These are phyloP conservation scores for Blastobotrys apis DNA, from an alignment of 1,139 yeast genomes.

Conservation along the genomic window DNA sequence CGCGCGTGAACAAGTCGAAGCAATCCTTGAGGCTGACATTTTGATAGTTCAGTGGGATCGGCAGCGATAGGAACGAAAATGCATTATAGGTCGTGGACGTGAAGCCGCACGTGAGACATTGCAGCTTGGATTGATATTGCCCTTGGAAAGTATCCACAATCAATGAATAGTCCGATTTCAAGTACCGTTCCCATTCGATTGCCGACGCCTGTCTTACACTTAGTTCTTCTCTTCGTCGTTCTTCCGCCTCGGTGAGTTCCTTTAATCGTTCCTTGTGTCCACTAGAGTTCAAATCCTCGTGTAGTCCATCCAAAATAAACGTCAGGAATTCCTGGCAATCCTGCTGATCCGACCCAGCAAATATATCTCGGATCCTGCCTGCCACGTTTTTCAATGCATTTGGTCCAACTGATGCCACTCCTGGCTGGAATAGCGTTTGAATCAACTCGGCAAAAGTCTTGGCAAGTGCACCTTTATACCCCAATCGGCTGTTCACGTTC, in stretches of 20 bases:
- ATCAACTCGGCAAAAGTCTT: conserved; percentile 64
- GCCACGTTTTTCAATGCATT: conserved; percentile 55
- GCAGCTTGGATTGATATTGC: conserved; percentile 75
- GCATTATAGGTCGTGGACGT: conserved; percentile 89
- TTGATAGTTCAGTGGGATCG: conserved; percentile 49
- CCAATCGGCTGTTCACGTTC: conserved; percentile 69
- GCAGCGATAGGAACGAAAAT: conserved; percentile 70
- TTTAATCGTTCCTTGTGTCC: conserved; percentile 51
- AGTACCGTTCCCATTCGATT: conserved; percentile 90
- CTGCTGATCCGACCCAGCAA: conserved; percentile 79
- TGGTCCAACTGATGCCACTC: conserved; percentile 51
- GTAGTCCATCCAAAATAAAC: conserved; percentile 77
- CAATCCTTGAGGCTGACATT: conserved; percentile 55
- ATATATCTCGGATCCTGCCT: conserved; percentile 67
- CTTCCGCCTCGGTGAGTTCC: conserved; percentile 70
- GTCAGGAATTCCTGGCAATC: conserved; percentile 90
- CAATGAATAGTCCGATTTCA: conserved; percentile 77
- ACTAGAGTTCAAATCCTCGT: conserved; percentile 79
- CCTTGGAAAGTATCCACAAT: conserved; percentile 88
- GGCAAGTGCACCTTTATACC: conserved; percentile 80
- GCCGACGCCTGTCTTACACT: conserved; percentile 84
- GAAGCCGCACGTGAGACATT: conserved; percentile 66
- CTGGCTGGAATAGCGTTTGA: conserved; percentile 52
- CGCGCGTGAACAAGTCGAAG: conserved; percentile 61
- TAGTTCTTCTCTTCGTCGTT: conserved; percentile 63